Percentiles rank a stretch among this genome's conserved stretches.
These are phyloP conservation scores for Lonicera japonica DNA, from an alignment of 129 eudicot genomes.

Conservation along the genomic window DNA sequence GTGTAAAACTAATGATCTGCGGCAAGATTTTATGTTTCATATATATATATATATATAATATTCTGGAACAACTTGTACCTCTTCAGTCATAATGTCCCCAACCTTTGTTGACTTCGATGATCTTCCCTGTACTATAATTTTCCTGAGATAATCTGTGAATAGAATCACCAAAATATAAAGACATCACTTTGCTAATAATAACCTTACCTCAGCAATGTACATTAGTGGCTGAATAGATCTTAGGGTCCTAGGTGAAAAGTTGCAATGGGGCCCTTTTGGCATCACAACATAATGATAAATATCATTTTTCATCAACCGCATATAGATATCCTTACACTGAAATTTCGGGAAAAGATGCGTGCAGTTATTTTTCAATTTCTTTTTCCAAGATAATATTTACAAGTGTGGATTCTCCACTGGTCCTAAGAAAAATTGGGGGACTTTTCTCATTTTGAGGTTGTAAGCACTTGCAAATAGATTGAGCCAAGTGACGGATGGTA, in stretches of 20 bases:
- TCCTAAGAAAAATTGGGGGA: too few species aligned
- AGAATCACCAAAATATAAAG: conserved; percentile 1
- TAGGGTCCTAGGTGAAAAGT: too few species aligned
- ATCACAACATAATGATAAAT: too few species aligned
- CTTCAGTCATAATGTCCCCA: conserved; percentile 99
- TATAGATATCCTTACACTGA: neutral
- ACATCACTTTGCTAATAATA: neutral
- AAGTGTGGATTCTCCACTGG: neutral
- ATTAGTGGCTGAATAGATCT: neutral
- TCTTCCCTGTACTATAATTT: conserved; percentile 96
- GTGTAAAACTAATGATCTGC: neutral
- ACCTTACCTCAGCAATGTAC: neutral
- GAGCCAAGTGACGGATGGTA: neutral
- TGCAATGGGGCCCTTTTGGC: too few species aligned
- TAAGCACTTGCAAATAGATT: too few species aligned
- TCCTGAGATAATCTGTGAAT: conserved; percentile 88
- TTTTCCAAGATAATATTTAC: neutral
- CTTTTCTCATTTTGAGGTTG: too few species aligned
- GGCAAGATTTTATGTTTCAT: too few species aligned
- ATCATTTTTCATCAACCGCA: too few species aligned
- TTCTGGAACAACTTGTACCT: conserved; percentile 42
- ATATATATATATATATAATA: neutral
- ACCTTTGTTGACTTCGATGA: conserved; percentile 99
- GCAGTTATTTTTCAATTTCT: too few species aligned
- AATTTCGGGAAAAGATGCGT: neutral